Conservation (phyloP, 106 monocot genomes). For the Iris macrosiphon region DNA sequence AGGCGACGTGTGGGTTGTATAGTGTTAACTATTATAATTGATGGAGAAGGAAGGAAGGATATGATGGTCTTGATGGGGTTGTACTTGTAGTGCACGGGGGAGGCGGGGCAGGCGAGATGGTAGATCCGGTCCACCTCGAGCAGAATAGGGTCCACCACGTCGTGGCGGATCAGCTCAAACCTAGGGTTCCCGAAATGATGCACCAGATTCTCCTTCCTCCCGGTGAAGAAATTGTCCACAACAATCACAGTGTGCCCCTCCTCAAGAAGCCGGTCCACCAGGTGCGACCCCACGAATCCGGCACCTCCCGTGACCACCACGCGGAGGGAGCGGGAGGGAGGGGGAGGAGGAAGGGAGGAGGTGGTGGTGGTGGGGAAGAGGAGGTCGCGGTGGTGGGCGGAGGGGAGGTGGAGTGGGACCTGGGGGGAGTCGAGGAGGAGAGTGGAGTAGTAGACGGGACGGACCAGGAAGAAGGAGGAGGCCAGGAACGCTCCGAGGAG, state of each 20-base stretch:
- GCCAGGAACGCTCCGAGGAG: conserved; percentile 45
- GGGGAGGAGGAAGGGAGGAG: conserved; percentile 24
- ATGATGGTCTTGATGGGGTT: conserved; percentile 96
- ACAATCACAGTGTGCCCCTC: conserved; percentile 81
- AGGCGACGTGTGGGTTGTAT: too few relatives aligned
- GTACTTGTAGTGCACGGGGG: conserved; percentile 84
- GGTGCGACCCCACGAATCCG: conserved; percentile 81
- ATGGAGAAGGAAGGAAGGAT: conserved; percentile 40
- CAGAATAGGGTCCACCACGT: conserved; percentile 81
- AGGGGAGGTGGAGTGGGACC: conserved; percentile 1
- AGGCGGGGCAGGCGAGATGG: conserved; percentile 83
- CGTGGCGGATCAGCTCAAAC: conserved; percentile 85
- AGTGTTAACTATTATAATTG: too few relatives aligned
- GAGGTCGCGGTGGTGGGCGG: conserved; percentile 22
- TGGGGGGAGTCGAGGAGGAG: conserved; percentile 23
- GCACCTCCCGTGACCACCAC: conserved; percentile 80
- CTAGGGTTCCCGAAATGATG: conserved; percentile 63
- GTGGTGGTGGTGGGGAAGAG: conserved; percentile 1
- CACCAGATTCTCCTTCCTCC: conserved; percentile 64
- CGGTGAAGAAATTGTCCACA: conserved; percentile 84
- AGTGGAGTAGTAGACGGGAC: conserved; percentile 20
- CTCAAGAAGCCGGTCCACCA: conserved; percentile 59
- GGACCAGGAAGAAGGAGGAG: conserved; percentile 60
- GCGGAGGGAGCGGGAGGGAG: conserved; percentile 9
- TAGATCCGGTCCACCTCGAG: conserved; percentile 91